A percentile compares a stretch with the other conserved stretches of the same genome.
These are phyloP conservation scores for Anisodus acutangulus DNA, from an alignment of 257 asterid genomes.

Conservation along the genomic window DNA sequence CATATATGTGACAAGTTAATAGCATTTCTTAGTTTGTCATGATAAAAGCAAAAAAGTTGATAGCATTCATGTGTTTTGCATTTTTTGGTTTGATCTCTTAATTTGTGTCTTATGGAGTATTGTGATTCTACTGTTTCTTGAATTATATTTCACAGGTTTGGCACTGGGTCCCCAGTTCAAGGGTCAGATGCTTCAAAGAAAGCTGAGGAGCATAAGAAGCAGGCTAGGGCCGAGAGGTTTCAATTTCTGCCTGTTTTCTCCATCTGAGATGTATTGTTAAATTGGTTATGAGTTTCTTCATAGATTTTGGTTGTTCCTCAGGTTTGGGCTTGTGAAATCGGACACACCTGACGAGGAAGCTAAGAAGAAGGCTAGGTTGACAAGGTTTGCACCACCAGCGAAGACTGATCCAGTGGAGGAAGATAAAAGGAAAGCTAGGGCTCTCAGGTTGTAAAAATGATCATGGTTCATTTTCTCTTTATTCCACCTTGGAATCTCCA, in stretches of 20 bases:
- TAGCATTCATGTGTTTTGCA: not conserved
- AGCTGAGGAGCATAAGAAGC: conserved; percentile 82
- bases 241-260: conserved; percentile 12
- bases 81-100: conserved; percentile 3
- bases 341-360: conserved; percentile 68
- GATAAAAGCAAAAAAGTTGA: not conserved
- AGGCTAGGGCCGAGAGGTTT: conserved; percentile 97
- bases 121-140: not conserved
- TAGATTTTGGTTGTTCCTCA: conserved; percentile 33
- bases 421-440: conserved; percentile 96
- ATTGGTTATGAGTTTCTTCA: conserved; percentile 2
- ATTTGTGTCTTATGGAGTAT: not conserved
- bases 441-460: conserved; percentile 62
- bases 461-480: conserved; percentile 10
- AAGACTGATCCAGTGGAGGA: conserved; percentile 66
- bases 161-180: conserved; percentile 48
- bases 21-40: not conserved
- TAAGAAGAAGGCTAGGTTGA: conserved; percentile 90
- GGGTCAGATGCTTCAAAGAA: conserved; percentile 63
- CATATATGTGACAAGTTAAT: conserved; percentile 11
- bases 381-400: conserved; percentile 70
- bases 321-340: conserved; percentile 75
- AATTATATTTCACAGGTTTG: conserved; percentile 63
- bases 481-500: not conserved
- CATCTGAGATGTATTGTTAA: not conserved